Percentiles rank a stretch among this genome's conserved stretches.
These are phyloP conservation scores for Capsicum pubescens DNA, from an alignment of 257 asterid genomes.

Conservation along the genomic window DNA sequence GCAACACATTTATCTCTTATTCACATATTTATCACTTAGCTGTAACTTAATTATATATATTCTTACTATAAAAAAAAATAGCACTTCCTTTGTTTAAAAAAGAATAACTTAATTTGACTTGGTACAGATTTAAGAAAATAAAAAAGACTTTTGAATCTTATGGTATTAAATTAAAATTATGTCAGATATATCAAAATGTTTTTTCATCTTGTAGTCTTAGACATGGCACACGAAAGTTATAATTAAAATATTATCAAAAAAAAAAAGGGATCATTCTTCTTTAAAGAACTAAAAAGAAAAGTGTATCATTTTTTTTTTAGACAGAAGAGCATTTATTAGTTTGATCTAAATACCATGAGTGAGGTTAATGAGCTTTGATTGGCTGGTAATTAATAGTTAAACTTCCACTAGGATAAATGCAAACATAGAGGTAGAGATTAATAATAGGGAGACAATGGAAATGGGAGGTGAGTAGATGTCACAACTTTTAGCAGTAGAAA, in stretches of 20 bases:
- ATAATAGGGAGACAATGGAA: constrained; percentile 33
- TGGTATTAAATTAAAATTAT: no score
- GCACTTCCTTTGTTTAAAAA: no score
- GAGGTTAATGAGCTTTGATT: background rate
- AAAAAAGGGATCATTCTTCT: no score
- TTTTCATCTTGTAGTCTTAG: no score
- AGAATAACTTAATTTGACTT: no score
- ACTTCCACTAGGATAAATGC: background rate
- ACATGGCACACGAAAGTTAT: no score
- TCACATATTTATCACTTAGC: background rate
- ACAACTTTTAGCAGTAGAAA: constrained; percentile 75
- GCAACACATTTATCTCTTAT: background rate
- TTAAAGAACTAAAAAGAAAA: no score
- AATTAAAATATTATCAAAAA: no score
- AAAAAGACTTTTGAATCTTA: no score
- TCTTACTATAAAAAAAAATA: background rate
- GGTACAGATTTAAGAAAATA: no score
- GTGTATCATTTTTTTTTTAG: no score
- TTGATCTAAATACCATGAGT: background rate
- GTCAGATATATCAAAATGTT: no score
- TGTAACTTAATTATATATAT: background rate
- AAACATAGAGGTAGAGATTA: constrained; percentile 8
- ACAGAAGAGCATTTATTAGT: background rate
- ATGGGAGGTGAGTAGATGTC: constrained; percentile 52
- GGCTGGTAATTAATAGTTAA: background rate